Base-by-base conservation (phyloP, 2,329 filamentous ascomycete genomes). In the Byssoonygena ceratinophila region DNA sequence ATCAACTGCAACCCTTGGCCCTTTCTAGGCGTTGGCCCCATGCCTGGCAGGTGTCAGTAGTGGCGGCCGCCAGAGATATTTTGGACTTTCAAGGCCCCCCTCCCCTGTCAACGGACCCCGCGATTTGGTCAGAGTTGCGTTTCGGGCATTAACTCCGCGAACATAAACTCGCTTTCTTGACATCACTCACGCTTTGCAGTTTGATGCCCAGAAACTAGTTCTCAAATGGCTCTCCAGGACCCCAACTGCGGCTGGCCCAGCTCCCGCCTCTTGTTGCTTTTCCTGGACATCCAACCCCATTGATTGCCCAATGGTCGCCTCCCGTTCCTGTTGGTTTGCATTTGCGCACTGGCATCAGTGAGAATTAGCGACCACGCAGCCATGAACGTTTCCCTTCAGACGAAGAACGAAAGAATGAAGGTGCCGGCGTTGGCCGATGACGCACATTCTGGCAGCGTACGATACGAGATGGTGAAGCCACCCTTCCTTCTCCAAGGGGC, bases 81-180 rank as follows among this genome's bases (percentile, higher is more conserved):
- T 16, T 25, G 40, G 14, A 29, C 22, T 4, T 11, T 3, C 40
- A 27, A 27, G 27, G 5, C 27, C 27, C 27, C 22, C 12, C 6
- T 31, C 48, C 48, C 48, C 49, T 45, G 49, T 45, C 39, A 39
- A 51, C 41, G 49, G 49, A 51, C 49, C 49, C 49, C 49, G 40
- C 49, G 40, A 37, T 45, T 44, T 51, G 49, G 49, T 44, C 49
- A 12, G 27, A 45, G 31, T 11, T 41, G 37, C 37, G 16, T 51
- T 51, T 51, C 39, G 49, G 49, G 49, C 40, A 51, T 51, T 45
- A 51, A 51, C 49, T 51, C 49, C 49, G 49, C 22, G 49, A 6
- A 43, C 25, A n/a, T 16, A 16, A 37, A 29, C 49, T 39, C 29
- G 29, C 40, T 22, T 51, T 45, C 32, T 32, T 45, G 49, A 45